Evolutionary conservation across 768 basidiomycete species (phyloP).

Genomic region (Lepiota venenata): DNA sequence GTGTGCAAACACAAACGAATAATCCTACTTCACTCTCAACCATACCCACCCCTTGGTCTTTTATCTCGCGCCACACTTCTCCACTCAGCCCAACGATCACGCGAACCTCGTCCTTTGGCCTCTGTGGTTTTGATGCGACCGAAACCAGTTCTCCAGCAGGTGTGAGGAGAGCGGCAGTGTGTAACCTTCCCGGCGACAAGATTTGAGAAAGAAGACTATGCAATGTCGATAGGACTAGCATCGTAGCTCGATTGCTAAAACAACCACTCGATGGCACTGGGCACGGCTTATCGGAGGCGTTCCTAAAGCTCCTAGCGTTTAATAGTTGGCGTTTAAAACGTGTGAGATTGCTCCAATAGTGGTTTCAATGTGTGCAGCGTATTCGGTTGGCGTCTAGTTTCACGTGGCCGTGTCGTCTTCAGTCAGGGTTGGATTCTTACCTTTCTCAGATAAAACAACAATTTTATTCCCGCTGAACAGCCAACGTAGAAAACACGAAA

Average conservation of each 20-base stretch:
- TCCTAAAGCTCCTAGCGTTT: background rate
- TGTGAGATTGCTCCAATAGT: background rate
- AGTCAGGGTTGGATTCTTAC: too few species aligned
- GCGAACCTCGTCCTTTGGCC: slow-evolving; percentile 71
- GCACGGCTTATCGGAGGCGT: background rate
- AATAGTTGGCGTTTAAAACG: background rate
- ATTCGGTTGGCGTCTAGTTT: background rate
- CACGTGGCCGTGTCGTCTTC: slow-evolving; percentile 6
- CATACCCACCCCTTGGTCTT: slow-evolving; percentile 62
- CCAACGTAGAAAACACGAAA: background rate
- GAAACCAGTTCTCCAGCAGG: slow-evolving; percentile 75
- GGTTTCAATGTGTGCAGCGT: background rate
- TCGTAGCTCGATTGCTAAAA: slow-evolving; percentile 21
- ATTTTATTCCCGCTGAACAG: background rate
- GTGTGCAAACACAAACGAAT: background rate
- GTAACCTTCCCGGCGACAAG: slow-evolving; percentile 55
- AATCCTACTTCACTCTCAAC: slow-evolving; percentile 71
- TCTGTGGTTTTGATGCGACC: slow-evolving; percentile 49
- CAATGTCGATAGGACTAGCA: slow-evolving; percentile 70
- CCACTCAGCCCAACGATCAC: slow-evolving; percentile 69
- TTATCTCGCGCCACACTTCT: slow-evolving; percentile 78
- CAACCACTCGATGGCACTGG: background rate
- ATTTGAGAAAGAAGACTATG: slow-evolving; percentile 64
- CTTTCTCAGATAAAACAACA: background rate
- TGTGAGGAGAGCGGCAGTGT: slow-evolving; percentile 70